Percentiles rank a stretch among this genome's conserved stretches.
phyloP scores from a whole-genome alignment of 768 basidiomycete genomes.

The Pisolithus sp. region DNA sequence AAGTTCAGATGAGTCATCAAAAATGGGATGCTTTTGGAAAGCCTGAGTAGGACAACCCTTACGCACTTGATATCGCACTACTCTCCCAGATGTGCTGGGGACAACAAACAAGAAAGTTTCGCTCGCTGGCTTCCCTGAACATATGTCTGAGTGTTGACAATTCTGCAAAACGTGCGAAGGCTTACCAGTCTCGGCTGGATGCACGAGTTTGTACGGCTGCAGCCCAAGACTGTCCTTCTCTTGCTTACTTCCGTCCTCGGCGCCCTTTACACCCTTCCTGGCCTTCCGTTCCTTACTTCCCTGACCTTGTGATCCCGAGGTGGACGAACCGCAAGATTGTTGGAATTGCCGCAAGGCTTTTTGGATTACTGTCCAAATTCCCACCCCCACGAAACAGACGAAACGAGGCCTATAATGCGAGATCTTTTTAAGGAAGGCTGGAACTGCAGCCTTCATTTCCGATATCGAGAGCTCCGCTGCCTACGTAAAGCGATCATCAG shows the following conservation, averaged over 20 bases:
- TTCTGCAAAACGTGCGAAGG: background rate
- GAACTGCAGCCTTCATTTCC: slow-evolving; percentile 52
- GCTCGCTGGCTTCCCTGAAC: background rate
- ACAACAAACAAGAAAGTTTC: slow-evolving; percentile 74
- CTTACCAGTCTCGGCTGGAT: slow-evolving; percentile 8
- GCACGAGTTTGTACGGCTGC: slow-evolving; percentile 18
- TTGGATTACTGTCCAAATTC: slow-evolving; percentile 46
- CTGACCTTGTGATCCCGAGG: background rate
- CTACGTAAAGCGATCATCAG: background rate
- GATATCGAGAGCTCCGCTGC: slow-evolving; percentile 42
- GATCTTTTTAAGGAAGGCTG: slow-evolving; percentile 56
- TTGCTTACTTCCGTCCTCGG: slow-evolving; percentile 1
- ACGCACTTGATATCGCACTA: slow-evolving; percentile 64
- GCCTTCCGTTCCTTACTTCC: background rate
- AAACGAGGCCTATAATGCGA: slow-evolving; percentile 49
- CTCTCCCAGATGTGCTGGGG: slow-evolving; percentile 71
- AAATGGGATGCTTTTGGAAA: background rate
- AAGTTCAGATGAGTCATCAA: background rate
- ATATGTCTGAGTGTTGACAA: background rate
- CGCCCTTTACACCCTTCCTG: slow-evolving; percentile 5
- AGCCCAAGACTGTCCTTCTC: slow-evolving; percentile 14
- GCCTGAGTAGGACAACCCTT: background rate
- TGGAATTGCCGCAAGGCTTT: slow-evolving; percentile 30
- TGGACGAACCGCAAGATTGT: slow-evolving; percentile 5
- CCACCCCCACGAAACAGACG: slow-evolving; percentile 74